These are phyloP conservation scores for Ceratocystiopsis brevicomis DNA, from an alignment of 2,329 filamentous ascomycete species.

Conservation along the genomic window DNA sequence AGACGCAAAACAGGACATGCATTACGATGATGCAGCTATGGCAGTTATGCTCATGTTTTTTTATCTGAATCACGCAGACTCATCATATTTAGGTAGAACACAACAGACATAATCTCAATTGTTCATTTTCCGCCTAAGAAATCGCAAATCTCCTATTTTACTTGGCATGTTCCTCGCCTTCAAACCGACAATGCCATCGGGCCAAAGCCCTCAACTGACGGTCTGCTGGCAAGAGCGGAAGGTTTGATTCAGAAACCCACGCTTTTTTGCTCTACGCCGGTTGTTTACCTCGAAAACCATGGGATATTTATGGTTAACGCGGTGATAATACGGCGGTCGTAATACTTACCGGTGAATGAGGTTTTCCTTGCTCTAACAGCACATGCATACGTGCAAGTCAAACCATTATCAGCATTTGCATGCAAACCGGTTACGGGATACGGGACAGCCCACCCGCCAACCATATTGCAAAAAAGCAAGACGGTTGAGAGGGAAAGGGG, in stretches of 20 bases:
- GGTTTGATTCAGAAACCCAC: slow-evolving; percentile 27
- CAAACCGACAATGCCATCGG: slow-evolving; percentile 60
- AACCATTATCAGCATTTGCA: no score
- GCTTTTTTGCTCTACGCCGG: slow-evolving; percentile 60
- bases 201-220: slow-evolving; percentile 37
- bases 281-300: slow-evolving; percentile 87
- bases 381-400: no score
- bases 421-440: no score
- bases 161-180: slow-evolving; percentile 57
- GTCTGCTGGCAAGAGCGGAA: slow-evolving; percentile 62
- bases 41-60: slow-evolving; percentile 1
- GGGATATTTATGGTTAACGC: slow-evolving; percentile 45
- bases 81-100: slow-evolving; percentile 1
- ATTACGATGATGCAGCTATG: no score
- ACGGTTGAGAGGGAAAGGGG: no score
- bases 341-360: no score
- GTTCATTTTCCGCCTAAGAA: background rate
- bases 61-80: background rate
- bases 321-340: slow-evolving; percentile 69
- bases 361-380: no score
- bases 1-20: no score
- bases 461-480: no score
- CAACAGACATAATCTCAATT: background rate
- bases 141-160: background rate
- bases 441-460: no score